Evolutionary conservation across 208 protist species (phyloP).

Genomic region (Crithidia bombi): DNA sequence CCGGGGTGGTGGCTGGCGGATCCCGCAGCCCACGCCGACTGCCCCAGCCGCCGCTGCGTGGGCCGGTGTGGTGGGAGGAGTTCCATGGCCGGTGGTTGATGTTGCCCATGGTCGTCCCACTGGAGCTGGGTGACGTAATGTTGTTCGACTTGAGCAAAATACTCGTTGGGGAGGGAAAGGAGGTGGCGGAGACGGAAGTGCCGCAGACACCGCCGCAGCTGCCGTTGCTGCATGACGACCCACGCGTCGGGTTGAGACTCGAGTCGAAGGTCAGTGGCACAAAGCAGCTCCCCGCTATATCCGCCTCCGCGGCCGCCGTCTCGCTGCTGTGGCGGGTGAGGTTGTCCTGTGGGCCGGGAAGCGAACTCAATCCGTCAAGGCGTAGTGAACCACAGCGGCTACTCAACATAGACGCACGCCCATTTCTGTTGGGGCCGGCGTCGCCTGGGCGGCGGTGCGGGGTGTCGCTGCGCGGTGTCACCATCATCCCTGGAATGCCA

Average conservation of each 20-base stretch:
- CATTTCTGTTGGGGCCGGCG: neutral
- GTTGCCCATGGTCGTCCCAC: neutral
- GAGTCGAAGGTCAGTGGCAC: neutral
- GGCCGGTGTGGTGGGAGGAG: neutral
- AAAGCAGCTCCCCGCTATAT: neutral
- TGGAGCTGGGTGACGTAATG: neutral
- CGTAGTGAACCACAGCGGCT: neutral
- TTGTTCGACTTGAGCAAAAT: slow-evolving; percentile 20
- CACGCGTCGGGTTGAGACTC: neutral
- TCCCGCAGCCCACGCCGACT: neutral
- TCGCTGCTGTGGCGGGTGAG: neutral
- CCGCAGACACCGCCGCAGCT: neutral
- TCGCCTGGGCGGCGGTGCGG: neutral
- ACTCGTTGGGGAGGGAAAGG: slow-evolving; percentile 14
- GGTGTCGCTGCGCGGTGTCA: neutral
- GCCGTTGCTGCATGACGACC: neutral
- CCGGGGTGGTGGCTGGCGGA: neutral
- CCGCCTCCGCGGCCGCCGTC: neutral
- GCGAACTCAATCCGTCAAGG: neutral
- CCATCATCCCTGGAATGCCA: neutral
- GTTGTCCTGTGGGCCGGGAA: neutral
- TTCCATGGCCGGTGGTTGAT: neutral
- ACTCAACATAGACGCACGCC: neutral
- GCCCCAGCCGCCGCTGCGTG: neutral
- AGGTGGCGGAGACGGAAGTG: neutral